Conservation (phyloP, 31 red algal species). For the Odonthalia washingtoniensis region DNA sequence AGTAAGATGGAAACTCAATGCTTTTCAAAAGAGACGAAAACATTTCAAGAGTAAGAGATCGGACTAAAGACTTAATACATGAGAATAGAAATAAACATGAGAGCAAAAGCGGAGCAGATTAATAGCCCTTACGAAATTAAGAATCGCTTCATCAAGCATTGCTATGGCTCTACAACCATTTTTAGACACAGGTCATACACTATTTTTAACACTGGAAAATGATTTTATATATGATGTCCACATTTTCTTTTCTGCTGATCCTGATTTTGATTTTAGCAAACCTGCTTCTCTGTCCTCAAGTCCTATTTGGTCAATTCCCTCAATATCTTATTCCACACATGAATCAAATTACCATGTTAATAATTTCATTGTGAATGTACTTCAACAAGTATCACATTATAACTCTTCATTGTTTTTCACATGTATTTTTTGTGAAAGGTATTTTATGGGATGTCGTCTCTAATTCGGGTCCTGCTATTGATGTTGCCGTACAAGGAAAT, state of each 20-base stretch:
- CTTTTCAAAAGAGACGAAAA: no score
- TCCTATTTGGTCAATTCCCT: not conserved
- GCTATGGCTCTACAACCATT: no score
- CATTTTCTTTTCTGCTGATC: not conserved
- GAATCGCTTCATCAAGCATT: no score
- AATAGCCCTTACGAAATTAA: no score
- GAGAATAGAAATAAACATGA: no score
- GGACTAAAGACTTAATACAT: no score
- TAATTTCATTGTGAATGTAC: conserved; percentile 60
- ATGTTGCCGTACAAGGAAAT: not conserved
- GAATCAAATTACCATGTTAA: conserved; percentile 24
- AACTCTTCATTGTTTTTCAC: conserved; percentile 67
- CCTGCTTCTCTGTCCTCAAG: not conserved
- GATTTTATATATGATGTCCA: not conserved
- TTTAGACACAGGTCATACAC: no score
- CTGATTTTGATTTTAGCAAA: not conserved
- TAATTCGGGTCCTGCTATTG: not conserved
- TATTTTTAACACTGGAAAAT: no score
- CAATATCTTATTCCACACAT: not conserved
- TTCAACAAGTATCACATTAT: conserved; percentile 9
- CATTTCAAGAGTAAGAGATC: no score
- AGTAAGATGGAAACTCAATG: no score
- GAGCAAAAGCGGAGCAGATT: no score
- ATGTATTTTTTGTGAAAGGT: conserved; percentile 56
- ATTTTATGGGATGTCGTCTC: conserved; percentile 24